Evolutionary conservation across 2,329 filamentous ascomycete species (phyloP).

Genomic region (Aschersonia sp.): DNA sequence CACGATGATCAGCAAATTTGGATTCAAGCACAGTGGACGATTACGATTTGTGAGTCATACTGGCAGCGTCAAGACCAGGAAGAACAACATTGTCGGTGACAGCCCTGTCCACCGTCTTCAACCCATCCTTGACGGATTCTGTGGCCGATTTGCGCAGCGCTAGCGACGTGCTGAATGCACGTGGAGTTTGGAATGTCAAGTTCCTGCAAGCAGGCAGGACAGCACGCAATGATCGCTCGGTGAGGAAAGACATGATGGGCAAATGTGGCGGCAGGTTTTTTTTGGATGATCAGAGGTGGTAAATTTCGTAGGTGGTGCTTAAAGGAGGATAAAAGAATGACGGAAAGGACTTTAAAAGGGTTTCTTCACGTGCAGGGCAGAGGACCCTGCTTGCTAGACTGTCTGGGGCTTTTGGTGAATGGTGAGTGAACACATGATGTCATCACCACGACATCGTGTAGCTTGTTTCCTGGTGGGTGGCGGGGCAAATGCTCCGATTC

Average conservation of each 20-base stretch:
- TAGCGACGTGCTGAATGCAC: slow-evolving; percentile 35
- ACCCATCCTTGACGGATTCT: slow-evolving; percentile 42
- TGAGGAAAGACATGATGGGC: slow-evolving; percentile 37
- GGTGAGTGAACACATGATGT: slow-evolving; percentile 2
- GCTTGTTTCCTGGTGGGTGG: not conserved
- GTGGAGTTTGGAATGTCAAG: slow-evolving; percentile 23
- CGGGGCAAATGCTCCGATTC: slow-evolving; percentile 6
- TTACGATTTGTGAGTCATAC: slow-evolving; percentile 23
- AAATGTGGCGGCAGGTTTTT: slow-evolving; percentile 1
- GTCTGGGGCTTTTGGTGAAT: not conserved
- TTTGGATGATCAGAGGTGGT: not conserved
- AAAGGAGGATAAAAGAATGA: not conserved
- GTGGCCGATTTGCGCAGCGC: slow-evolving; percentile 31
- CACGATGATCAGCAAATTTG: not conserved
- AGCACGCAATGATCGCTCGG: slow-evolving; percentile 29
- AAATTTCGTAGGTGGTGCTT: not conserved
- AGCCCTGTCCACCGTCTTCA: slow-evolving; percentile 43
- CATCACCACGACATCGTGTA: slow-evolving; percentile 3
- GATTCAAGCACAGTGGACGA: not conserved
- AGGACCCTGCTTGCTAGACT: not conserved
- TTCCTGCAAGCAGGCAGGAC: slow-evolving; percentile 22
- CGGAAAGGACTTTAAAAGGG: not conserved
- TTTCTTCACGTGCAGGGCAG: not conserved
- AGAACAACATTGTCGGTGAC: slow-evolving; percentile 49
- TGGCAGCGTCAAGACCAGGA: slow-evolving; percentile 42